Evolutionary conservation across 805 yeast species (phyloP), one percentile per base, ranked within the genome.

Genomic region (Sugiyamaella boreocaroliniensis): DNA sequence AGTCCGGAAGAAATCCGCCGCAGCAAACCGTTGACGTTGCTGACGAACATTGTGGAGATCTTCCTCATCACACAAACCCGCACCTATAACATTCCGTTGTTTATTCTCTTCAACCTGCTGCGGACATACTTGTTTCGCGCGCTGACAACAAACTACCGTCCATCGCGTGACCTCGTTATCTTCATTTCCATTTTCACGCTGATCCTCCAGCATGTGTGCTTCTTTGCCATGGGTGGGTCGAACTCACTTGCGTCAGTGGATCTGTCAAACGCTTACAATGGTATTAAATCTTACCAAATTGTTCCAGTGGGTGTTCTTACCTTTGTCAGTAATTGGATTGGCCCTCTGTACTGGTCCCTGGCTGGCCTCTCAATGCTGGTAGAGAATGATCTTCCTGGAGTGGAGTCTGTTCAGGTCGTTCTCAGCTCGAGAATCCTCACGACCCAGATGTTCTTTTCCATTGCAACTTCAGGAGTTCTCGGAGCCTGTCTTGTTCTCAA

Each of bases 201-300:
- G 2, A 65, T 85, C 19, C 58, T 89, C 47, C 95, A 89, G 64
- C 83, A 88, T 59, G 71, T 89, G 43, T 71, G 89, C 0, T 93
- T 92, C 65, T 93, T 87, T 71, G 86, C 87, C 18, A 76, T 85
- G 65, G 98, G 98, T 0, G 88, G 87, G 48, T 89, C 98, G 0
- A 93, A 93, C 64, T 88, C 96, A 41, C 76, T 93, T 59, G 92
- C 97, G 0, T 85, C 97, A 0, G 82, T 93, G 19, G 97, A 92
- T 62, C 74, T 93, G 20, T 81, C 96, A 0, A 90, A 92, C 65
- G 90, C 97, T 0, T 93, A 93, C 68, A 92, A 92, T 64, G 99
- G 99, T 0, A 74, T 90, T 7, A 68, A 80, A 0, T 76, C 79
- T 45, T 93, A 89, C 64, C 79, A 83, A 58, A 77, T 90, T 19